Conservation (phyloP, 805 yeast species). For the Schwanniomyces sp. region DNA sequence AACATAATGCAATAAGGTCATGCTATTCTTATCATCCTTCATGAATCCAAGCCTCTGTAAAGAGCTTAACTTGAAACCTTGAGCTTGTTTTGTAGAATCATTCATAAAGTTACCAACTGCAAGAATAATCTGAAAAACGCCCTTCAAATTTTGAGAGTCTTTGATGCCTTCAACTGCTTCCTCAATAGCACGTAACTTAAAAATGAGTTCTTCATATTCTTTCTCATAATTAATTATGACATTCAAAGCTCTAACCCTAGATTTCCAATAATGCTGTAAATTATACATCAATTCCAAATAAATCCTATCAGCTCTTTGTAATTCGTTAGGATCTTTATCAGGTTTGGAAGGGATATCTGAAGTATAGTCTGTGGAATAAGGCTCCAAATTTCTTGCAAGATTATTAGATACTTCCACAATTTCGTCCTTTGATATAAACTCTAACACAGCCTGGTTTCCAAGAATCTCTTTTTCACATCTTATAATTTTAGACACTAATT, state of each 20-base stretch:
- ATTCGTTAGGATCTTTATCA: constrained; percentile 53
- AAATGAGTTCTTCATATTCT: constrained; percentile 62
- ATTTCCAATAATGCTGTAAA: constrained; percentile 68
- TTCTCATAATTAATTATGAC: constrained; percentile 57
- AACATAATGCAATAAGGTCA: constrained; percentile 73
- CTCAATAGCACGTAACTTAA: constrained; percentile 57
- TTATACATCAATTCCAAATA: constrained; percentile 68
- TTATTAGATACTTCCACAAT: constrained; percentile 58
- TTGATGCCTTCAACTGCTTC: constrained; percentile 55
- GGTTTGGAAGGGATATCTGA: constrained; percentile 34
- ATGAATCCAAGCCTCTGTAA: constrained; percentile 68
- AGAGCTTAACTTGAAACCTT: constrained; percentile 70
- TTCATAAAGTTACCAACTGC: constrained; percentile 82
- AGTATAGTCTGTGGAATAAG: constrained; percentile 57
- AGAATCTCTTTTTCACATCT: constrained; percentile 58
- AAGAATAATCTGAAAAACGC: constrained; percentile 63
- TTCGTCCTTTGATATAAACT: constrained; percentile 69
- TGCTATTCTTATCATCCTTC: constrained; percentile 67
- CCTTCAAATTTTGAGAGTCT: constrained; percentile 53
- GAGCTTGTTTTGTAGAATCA: constrained; percentile 63
- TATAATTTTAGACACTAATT: constrained; percentile 54
- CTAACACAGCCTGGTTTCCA: constrained; percentile 57
- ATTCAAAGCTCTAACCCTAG: constrained; percentile 63
- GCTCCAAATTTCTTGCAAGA: constrained; percentile 56
- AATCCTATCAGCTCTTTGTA: constrained; percentile 70